Percentiles rank a stretch among this genome's conserved stretches.
Conservation (phyloP, 2,329 filamentous ascomycete genomes). For the Pseudogymnoascus sp. region DNA sequence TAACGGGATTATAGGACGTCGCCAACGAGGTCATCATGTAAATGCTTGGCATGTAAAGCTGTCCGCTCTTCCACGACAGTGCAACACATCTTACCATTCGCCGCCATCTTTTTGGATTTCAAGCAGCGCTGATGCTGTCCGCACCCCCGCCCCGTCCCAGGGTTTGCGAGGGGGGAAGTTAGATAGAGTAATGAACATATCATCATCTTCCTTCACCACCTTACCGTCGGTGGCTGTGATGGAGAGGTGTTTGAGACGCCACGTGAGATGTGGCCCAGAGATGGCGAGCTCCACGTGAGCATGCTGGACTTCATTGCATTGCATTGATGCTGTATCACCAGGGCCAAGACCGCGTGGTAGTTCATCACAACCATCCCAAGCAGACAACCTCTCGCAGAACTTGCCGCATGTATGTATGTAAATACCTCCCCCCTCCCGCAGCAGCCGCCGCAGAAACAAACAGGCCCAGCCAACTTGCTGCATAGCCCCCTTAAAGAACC, state of each 20-base stretch:
- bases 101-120: not conserved
- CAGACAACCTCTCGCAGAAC: not conserved
- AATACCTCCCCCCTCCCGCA: not conserved
- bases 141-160: not conserved
- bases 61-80: not conserved
- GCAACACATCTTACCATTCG: not conserved
- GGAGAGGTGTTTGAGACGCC: not conserved
- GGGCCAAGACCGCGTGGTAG: not conserved
- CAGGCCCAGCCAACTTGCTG: not conserved
- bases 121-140: not conserved
- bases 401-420: not conserved
- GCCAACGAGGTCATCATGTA: slow-evolving; percentile 89
- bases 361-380: not conserved
- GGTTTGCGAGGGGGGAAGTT: not conserved
- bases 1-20: slow-evolving; percentile 58
- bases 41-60: slow-evolving; percentile 16
- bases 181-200: slow-evolving; percentile 4
- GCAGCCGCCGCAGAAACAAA: not conserved
- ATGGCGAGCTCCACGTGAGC: not conserved
- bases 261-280: not conserved
- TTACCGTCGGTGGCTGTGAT: too few species aligned
- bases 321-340: not conserved
- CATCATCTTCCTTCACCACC: not conserved
- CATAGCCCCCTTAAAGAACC: not conserved
- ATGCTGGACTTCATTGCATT: not conserved